phyloP scores from a whole-genome alignment of 306 rosid genomes.

The Trifolium dubium region DNA sequence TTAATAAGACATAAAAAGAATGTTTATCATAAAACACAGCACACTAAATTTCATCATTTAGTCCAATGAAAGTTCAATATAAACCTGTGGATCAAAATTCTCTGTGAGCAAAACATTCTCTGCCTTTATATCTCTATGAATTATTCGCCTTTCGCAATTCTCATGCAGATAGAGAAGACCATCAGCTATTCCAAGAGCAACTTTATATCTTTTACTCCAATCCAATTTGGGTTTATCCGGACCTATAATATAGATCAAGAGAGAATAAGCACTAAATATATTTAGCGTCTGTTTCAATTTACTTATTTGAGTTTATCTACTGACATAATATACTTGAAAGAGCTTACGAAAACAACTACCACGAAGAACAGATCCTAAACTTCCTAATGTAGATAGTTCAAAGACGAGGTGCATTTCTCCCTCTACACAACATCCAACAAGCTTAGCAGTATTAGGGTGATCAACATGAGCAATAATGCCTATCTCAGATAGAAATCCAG shows the following conservation, averaged over 20 bases:
- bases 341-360: slow-evolving; percentile 38
- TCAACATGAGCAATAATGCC: slow-evolving; percentile 89
- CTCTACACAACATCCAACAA: slow-evolving; percentile 79
- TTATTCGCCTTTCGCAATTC: slow-evolving; percentile 77
- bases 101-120: slow-evolving; percentile 84
- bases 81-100: slow-evolving; percentile 90
- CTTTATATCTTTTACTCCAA: slow-evolving; percentile 83
- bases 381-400: slow-evolving; percentile 68
- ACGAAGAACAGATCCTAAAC: slow-evolving; percentile 81
- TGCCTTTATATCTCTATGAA: slow-evolving; percentile 92
- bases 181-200: slow-evolving; percentile 75
- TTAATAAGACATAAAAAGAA: neutral
- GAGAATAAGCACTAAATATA: slow-evolving; percentile 7
- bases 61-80: slow-evolving; percentile 31
- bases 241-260: slow-evolving; percentile 49
- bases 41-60: neutral
- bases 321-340: no score
- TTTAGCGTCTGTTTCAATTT: neutral
- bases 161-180: slow-evolving; percentile 89
- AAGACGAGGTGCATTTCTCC: slow-evolving; percentile 87
- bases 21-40: neutral
- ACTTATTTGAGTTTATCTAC: no score
- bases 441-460: slow-evolving; percentile 87
- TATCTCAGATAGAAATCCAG: slow-evolving; percentile 81
- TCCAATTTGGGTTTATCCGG: slow-evolving; percentile 54